Percentiles rank a stretch among this genome's conserved stretches.
Conservation (phyloP, 192 early-diverging fungal species). For the Powellomyces hirtus region DNA sequence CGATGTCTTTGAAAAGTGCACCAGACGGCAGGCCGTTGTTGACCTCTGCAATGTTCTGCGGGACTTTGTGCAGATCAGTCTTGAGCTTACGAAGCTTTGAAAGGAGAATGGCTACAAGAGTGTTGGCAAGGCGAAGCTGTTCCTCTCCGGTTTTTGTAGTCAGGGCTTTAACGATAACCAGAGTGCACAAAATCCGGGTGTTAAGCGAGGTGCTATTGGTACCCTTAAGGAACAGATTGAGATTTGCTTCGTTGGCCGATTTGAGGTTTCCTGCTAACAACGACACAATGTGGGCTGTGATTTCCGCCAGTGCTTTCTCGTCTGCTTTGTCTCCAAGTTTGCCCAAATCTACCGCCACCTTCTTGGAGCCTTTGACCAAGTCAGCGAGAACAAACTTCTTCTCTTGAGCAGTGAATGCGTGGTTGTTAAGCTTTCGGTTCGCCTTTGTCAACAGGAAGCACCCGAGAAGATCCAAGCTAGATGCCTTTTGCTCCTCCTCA, state of each 20-base stretch:
- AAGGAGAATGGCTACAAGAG: not conserved
- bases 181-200: not conserved
- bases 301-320: not conserved
- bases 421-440: not conserved
- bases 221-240: not conserved
- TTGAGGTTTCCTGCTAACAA: not conserved
- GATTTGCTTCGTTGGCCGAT: too few relatives aligned
- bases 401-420: not conserved
- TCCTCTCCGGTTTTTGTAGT: not conserved
- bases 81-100: not conserved
- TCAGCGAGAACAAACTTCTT: not conserved
- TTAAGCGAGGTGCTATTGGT: not conserved
- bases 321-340: not conserved
- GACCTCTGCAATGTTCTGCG: not conserved
- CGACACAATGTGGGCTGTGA: not conserved
- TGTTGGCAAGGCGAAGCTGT: not conserved
- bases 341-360: not conserved
- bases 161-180: not conserved
- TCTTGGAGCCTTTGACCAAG: not conserved
- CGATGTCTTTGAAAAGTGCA: not conserved
- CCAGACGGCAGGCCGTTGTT: not conserved
- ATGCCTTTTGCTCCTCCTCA: not conserved
- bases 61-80: not conserved
- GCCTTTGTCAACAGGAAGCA: constrained; percentile 15
- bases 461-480: constrained; percentile 4